Evolutionary conservation across 1,139 yeast genomes (phyloP), one percentile per base, ranked within the genome.

Genomic region (Starmera stellimalicola): DNA sequence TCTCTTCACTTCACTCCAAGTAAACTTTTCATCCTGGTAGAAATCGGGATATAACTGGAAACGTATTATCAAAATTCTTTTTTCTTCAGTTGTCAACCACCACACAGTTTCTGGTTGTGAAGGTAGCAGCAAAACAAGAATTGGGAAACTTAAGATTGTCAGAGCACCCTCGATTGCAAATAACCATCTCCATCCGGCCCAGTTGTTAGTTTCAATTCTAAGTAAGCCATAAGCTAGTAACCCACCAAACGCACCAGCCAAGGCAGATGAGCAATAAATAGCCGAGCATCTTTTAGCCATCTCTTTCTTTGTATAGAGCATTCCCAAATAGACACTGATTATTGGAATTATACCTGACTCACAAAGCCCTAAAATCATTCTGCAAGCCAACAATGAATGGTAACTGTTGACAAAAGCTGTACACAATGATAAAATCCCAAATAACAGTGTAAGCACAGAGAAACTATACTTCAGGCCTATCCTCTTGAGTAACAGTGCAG

Each of bases 271-370:
- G 28, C 62, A 52, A 37, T 62, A 63, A 22, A 66, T 57, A 33
- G 53, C 58, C 3, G 70, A 63, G 38, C 65, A 59, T 38, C 73
- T 54, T 32, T 54, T 51, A 3, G 67, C 70, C 40, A 60, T 58
- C 44, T 67, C 70, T 33, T 57, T 52, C 37, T 60, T 55, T 31
- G 61, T 57, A 40, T 63, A 67, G 24, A 62, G 53, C 38, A 61
- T 54, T 1, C 68, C 58, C 12, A 64, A 43, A 33, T 61, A 60
- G 42, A 65, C 59, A 33, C 55, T 57, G 37, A 67, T 55, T 16
- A 65, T 55, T 2, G 72, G 70, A 41, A 73, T 72, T 44, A 73
- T 70, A 30, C 76, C 77, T 26, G 74, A 69, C 51, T 74, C 80
- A 28, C 68, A 62, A 20, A 69, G 54, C 26, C 81, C 81, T 35